These are phyloP conservation scores for Henckelia pumila DNA, from an alignment of 257 asterid species.

Conservation along the genomic window DNA sequence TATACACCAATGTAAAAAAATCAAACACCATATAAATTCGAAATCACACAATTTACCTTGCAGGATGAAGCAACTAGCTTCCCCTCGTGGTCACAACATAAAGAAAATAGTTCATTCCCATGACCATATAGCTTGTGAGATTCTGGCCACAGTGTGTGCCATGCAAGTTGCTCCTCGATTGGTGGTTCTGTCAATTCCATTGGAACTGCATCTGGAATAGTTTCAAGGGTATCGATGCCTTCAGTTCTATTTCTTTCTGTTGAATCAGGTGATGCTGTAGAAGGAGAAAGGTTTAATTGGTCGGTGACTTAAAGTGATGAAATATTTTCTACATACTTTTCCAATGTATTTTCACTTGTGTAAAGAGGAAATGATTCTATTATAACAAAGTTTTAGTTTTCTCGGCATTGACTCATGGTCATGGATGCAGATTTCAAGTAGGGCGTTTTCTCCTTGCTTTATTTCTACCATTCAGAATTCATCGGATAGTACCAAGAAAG, in stretches of 20 bases:
- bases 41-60: conserved; percentile 54
- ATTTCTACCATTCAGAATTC: too few relatives aligned
- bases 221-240: conserved; percentile 75
- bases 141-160: conserved; percentile 95
- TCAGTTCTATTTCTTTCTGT: conserved; percentile 48
- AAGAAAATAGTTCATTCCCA: conserved; percentile 84
- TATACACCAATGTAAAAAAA: not conserved
- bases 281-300: conserved; percentile 9
- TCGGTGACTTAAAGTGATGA: not conserved
- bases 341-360: too few relatives aligned
- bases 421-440: too few relatives aligned
- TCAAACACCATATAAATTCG: not conserved
- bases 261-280: conserved; percentile 53
- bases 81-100: conserved; percentile 80
- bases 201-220: conserved; percentile 94
- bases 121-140: conserved; percentile 97
- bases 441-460: too few relatives aligned
- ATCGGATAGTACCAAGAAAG: not conserved
- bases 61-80: conserved; percentile 90
- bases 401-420: too few relatives aligned
- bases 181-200: conserved; percentile 89
- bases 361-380: too few relatives aligned
- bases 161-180: conserved; percentile 86
- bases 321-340: too few relatives aligned
- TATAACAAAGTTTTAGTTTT: too few relatives aligned